Percentiles rank a stretch among this genome's conserved stretches.
Evolutionary conservation across 345 rosid species (phyloP).

Genomic region (Gynandropsis gynandra): DNA sequence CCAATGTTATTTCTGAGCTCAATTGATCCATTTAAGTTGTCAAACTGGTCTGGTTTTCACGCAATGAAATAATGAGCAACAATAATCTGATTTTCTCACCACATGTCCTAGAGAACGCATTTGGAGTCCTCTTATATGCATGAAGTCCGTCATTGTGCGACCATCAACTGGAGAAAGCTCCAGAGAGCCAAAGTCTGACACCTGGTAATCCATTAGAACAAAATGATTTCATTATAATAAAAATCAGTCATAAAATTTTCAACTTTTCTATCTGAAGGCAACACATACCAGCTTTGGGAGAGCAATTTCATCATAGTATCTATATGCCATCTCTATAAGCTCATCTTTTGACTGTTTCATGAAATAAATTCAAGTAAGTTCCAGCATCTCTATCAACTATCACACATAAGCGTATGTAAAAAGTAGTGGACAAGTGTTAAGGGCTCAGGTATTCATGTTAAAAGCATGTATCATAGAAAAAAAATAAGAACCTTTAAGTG

Average conservation of each 20-base stretch:
- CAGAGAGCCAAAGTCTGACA: constrained; percentile 88
- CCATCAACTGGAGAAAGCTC: constrained; percentile 99
- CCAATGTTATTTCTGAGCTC: constrained; percentile 4
- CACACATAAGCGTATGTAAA: background rate
- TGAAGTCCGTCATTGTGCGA: constrained; percentile 89
- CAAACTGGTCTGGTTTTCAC: constrained; percentile 6
- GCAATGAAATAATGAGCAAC: background rate
- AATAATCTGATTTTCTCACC: constrained; percentile 34
- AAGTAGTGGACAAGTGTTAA: constrained; percentile 5
- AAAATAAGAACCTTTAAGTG: constrained; percentile 63
- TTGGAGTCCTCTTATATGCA: constrained; percentile 93
- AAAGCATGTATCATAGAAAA: constrained; percentile 10
- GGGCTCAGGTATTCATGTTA: background rate
- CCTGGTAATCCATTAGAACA: constrained; percentile 36
- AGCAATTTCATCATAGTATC: constrained; percentile 79
- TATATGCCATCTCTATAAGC: constrained; percentile 72
- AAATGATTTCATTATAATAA: constrained; percentile 7
- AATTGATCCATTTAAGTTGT: constrained; percentile 9
- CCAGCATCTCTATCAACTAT: constrained; percentile 4
- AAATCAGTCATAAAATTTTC: constrained; percentile 20
- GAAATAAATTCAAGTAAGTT: constrained; percentile 14
- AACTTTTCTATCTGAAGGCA: constrained; percentile 9
- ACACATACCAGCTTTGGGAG: constrained; percentile 86
- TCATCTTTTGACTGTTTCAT: constrained; percentile 58
- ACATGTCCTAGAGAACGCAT: constrained; percentile 79